These are phyloP conservation scores for Botrytis hyacinthi DNA, from an alignment of 2,329 filamentous ascomycete genomes.

Conservation along the genomic window DNA sequence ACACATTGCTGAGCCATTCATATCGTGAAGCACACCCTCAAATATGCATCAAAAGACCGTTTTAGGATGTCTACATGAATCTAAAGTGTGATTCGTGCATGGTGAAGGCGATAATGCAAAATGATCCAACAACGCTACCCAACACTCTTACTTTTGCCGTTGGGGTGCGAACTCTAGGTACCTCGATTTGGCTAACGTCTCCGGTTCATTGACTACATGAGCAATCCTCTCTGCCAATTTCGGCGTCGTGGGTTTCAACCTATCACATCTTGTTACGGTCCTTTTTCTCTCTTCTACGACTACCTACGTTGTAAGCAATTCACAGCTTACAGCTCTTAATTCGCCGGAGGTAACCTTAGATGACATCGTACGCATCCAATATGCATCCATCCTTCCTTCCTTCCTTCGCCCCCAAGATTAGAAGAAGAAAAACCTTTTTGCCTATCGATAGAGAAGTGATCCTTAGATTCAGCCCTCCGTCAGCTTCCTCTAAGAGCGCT, in stretches of 20 bases:
- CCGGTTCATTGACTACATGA: constrained; percentile 12
- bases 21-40: constrained; percentile 28
- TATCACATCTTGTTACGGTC: neutral
- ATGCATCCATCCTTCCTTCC: constrained; percentile 15
- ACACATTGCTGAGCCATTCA: constrained; percentile 33
- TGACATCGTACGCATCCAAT: constrained; percentile 12
- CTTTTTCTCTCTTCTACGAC: neutral
- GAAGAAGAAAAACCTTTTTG: neutral
- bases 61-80: constrained; percentile 2
- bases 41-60: constrained; percentile 23
- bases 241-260: constrained; percentile 11
- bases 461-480: constrained; percentile 17
- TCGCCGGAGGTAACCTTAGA: constrained; percentile 16
- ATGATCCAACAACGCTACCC: constrained; percentile 14
- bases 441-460: constrained; percentile 20
- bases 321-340: constrained; percentile 12
- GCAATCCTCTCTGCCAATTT: constrained; percentile 9
- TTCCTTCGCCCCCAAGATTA: constrained; percentile 7
- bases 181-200: constrained; percentile 14
- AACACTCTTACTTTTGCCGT: constrained; percentile 5
- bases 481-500: constrained; percentile 15
- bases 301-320: neutral
- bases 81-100: constrained; percentile 10
- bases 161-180: neutral
- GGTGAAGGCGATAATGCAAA: constrained; percentile 11